These are phyloP conservation scores for Eustoma russellianum DNA, from an alignment of 257 asterid species.

Conservation along the genomic window DNA sequence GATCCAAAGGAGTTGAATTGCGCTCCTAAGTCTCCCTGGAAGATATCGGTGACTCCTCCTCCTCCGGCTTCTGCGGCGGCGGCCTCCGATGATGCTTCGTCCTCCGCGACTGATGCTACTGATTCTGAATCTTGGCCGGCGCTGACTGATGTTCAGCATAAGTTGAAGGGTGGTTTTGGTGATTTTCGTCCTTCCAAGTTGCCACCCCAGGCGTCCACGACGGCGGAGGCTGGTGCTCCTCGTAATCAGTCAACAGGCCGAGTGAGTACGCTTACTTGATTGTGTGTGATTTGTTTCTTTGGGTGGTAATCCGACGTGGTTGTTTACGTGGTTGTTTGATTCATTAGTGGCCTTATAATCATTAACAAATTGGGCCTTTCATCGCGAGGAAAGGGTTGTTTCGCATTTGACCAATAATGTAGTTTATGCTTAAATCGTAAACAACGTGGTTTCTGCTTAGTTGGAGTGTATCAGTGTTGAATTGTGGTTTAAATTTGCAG, in stretches of 20 bases:
- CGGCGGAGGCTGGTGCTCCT: conserved; percentile 23
- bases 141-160: conserved; percentile 54
- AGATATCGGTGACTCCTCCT: conserved; percentile 4
- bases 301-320: neutral
- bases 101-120: conserved; percentile 25
- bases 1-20: conserved; percentile 33
- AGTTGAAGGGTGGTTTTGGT: conserved; percentile 24
- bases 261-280: conserved; percentile 21
- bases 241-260: conserved; percentile 15
- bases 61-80: conserved; percentile 14
- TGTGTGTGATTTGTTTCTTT: conserved; percentile 3
- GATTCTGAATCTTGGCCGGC: conserved; percentile 82
- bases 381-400: no score
- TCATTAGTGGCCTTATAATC: neutral
- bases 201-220: conserved; percentile 17
- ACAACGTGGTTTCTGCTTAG: neutral
- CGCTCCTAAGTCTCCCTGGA: conserved; percentile 75
- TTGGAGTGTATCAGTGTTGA: neutral
- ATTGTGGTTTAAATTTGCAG: no score
- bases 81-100: conserved; percentile 16
- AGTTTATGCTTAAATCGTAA: neutral
- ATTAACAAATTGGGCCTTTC: neutral
- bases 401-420: no score
- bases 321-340: no score
- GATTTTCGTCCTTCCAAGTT: conserved; percentile 25